Conservation (phyloP, 768 basidiomycete genomes). For the Lentinula sp. region DNA sequence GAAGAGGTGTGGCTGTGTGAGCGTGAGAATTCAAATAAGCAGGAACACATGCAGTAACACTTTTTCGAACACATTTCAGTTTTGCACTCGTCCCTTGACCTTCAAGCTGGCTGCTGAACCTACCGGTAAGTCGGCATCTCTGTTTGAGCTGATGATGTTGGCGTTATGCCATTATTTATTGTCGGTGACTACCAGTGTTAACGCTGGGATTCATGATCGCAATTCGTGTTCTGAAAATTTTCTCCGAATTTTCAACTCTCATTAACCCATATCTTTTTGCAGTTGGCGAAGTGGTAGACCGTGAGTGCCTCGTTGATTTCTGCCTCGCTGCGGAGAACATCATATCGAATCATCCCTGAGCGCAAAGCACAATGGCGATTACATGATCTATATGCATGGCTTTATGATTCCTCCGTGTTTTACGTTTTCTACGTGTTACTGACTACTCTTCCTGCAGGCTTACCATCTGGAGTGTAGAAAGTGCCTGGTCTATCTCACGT, state of each 20-base stretch:
- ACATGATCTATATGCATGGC: conserved; percentile 9
- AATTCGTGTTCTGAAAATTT: conserved; percentile 39
- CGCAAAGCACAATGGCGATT: conserved; percentile 22
- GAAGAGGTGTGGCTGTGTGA: neutral
- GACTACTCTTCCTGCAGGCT: neutral
- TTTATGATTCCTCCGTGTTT: conserved; percentile 1
- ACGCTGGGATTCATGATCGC: conserved; percentile 36
- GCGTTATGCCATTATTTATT: conserved; percentile 57
- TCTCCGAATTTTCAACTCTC: neutral
- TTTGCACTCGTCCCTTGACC: neutral
- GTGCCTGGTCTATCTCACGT: neutral
- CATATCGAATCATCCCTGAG: conserved; percentile 33
- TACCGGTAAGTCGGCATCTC: neutral
- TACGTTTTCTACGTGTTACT: neutral
- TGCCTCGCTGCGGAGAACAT: conserved; percentile 20
- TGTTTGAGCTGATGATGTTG: conserved; percentile 39
- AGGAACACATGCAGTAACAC: neutral
- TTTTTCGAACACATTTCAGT: neutral
- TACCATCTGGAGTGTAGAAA: neutral
- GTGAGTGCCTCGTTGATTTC: neutral
- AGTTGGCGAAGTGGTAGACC: conserved; percentile 6
- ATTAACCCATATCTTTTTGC: conserved; percentile 10
- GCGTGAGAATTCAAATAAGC: neutral
- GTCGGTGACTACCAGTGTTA: conserved; percentile 47
- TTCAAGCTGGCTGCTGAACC: neutral